Conservation (phyloP, 257 asterid species). For the Phtheirospermum japonicum region DNA sequence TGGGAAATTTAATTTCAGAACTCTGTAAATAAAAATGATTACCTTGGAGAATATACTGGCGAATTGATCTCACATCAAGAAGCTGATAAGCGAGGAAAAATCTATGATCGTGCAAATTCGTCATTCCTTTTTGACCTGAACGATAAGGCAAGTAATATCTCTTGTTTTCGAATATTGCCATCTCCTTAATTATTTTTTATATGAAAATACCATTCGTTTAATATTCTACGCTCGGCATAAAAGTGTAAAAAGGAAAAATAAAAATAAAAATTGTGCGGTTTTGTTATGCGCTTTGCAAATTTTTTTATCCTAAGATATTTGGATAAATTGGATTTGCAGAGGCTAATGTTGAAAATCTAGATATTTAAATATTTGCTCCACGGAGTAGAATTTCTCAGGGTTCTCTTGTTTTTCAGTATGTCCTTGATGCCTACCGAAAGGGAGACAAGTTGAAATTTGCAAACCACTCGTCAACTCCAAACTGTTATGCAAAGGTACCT, state of each 20-base stretch:
- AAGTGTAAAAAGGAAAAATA: too few relatives aligned
- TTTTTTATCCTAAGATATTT: too few relatives aligned
- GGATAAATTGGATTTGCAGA: too few relatives aligned
- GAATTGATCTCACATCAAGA: conserved; percentile 92
- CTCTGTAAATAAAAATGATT: conserved; percentile 82
- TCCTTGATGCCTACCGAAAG: conserved; percentile 92
- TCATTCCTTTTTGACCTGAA: conserved; percentile 89
- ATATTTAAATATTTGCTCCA: not conserved
- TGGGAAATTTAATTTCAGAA: conserved; percentile 45
- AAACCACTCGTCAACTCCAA: conserved; percentile 90
- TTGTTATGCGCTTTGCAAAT: too few relatives aligned
- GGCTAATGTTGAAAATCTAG: too few relatives aligned
- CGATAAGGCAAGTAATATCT: conserved; percentile 63
- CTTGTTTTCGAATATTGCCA: not conserved
- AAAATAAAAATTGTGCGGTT: too few relatives aligned
- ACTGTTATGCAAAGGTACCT: conserved; percentile 93
- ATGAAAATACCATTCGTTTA: not conserved
- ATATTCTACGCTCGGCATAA: too few relatives aligned
- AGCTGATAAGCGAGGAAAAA: conserved; percentile 97
- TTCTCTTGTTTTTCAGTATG: conserved; percentile 54
- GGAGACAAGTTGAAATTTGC: conserved; percentile 98
- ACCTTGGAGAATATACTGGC: conserved; percentile 97
- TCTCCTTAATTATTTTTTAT: not conserved
- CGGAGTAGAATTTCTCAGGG: conserved; percentile 10
- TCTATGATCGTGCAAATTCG: conserved; percentile 88